Evolutionary conservation across 768 basidiomycete species (phyloP).

Genomic region (Mycena rebaudengoi): DNA sequence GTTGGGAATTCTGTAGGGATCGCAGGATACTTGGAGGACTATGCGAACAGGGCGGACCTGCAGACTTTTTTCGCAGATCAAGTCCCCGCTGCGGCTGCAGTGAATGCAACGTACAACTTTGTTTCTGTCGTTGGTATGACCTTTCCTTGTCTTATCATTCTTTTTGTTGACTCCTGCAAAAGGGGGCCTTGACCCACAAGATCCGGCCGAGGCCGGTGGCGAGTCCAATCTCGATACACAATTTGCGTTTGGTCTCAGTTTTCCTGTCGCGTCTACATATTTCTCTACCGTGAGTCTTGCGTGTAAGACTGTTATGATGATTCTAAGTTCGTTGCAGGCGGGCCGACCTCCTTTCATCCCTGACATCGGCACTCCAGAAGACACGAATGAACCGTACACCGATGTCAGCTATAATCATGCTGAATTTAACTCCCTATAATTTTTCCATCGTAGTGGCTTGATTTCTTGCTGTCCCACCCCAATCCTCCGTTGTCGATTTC

Average conservation of each 20-base stretch:
- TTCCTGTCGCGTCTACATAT: constrained; percentile 38
- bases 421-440: background rate
- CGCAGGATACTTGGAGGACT: constrained; percentile 50
- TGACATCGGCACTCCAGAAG: constrained; percentile 44
- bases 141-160: background rate
- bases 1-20: constrained; percentile 51
- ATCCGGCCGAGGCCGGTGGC: constrained; percentile 9
- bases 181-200: constrained; percentile 20
- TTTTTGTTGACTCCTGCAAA: background rate
- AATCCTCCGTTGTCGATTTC: constrained; percentile 57
- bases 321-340: constrained; percentile 38
- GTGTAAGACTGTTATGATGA: background rate
- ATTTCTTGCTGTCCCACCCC: constrained; percentile 49
- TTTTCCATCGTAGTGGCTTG: constrained; percentile 53
- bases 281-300: constrained; percentile 2
- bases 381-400: constrained; percentile 54
- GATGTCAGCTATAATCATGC: constrained; percentile 10
- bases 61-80: constrained; percentile 46
- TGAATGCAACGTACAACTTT: constrained; percentile 41
- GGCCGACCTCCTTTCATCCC: constrained; percentile 56
- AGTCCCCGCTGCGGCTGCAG: constrained; percentile 43
- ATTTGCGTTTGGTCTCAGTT: constrained; percentile 52
- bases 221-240: constrained; percentile 62
- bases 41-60: constrained; percentile 53
- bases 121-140: constrained; percentile 47